These are phyloP conservation scores for Syzygium aqueum DNA, from an alignment of 345 rosid genomes.

Conservation along the genomic window DNA sequence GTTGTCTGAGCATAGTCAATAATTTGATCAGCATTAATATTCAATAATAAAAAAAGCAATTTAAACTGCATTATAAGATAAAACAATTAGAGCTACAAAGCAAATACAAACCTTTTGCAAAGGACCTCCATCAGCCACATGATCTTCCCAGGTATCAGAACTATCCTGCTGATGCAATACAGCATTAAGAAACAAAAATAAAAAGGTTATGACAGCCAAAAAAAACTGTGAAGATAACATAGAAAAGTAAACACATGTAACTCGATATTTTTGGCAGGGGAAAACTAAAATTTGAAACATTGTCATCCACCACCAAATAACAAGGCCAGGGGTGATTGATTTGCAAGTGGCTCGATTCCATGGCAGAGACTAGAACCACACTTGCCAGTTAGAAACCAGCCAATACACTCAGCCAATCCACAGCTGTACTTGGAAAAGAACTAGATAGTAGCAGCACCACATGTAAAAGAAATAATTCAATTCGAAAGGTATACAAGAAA, in stretches of 20 bases:
- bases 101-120: conserved; percentile 32
- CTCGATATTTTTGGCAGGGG: not conserved
- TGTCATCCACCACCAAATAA: not conserved
- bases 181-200: not conserved
- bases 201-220: not conserved
- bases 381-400: not conserved
- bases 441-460: not conserved
- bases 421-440: not conserved
- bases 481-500: not conserved
- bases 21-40: not conserved
- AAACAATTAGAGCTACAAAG: not conserved
- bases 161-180: conserved; percentile 40
- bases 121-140: conserved; percentile 22
- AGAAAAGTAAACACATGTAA: not conserved
- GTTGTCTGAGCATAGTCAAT: not conserved
- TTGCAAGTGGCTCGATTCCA: not conserved
- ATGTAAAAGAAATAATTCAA: not conserved
- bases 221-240: not conserved
- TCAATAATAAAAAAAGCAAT: not conserved
- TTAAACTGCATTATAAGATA: not conserved
- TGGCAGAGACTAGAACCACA: not conserved
- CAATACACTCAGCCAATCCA: not conserved
- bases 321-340: not conserved
- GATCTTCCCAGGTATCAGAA: conserved; percentile 64
- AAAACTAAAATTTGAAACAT: not conserved